phyloP scores from a whole-genome alignment of 1,284 basidiomycete genomes.

The Tausonia pullulans region DNA sequence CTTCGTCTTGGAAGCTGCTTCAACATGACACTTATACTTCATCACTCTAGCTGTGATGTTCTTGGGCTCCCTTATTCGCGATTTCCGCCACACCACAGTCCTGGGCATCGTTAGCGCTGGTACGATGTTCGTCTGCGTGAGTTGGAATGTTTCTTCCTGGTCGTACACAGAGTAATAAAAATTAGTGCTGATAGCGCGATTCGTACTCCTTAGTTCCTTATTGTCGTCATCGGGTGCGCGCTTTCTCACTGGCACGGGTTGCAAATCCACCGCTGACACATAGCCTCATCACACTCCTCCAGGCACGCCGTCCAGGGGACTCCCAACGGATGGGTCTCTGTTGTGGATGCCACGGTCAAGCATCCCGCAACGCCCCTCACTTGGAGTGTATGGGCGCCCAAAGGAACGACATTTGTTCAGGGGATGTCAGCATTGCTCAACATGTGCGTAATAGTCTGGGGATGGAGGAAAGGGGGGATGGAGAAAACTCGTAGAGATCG shows the following conservation, averaged over 20 bases:
- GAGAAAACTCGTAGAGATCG: slow-evolving; percentile 15
- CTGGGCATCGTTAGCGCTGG: slow-evolving; percentile 23
- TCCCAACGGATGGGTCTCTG: slow-evolving; percentile 19
- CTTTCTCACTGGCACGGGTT: not conserved
- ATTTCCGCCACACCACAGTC: slow-evolving; percentile 22
- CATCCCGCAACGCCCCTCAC: slow-evolving; percentile 21
- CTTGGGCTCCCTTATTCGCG: slow-evolving; percentile 22
- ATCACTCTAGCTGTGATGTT: slow-evolving; percentile 19
- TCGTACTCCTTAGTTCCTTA: slow-evolving; percentile 6
- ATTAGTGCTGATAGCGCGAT: too few relatives aligned
- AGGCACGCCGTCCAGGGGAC: slow-evolving; percentile 17
- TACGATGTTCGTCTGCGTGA: slow-evolving; percentile 20
- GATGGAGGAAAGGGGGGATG: too few relatives aligned
- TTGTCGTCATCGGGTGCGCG: slow-evolving; percentile 18
- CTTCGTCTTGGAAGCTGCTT: too few relatives aligned
- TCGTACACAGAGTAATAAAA: too few relatives aligned
- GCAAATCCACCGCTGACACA: not conserved
- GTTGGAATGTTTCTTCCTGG: slow-evolving; percentile 1
- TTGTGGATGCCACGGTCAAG: not conserved
- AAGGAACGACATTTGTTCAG: slow-evolving; percentile 47
- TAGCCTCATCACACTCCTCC: not conserved
- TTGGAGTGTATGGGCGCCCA: slow-evolving; percentile 26
- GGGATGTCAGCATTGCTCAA: slow-evolving; percentile 41
- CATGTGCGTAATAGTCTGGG: slow-evolving; percentile 22
- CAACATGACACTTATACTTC: not conserved